These are phyloP conservation scores for Phaffomyces antillensis DNA, from an alignment of 805 yeast genomes.

Conservation along the genomic window DNA sequence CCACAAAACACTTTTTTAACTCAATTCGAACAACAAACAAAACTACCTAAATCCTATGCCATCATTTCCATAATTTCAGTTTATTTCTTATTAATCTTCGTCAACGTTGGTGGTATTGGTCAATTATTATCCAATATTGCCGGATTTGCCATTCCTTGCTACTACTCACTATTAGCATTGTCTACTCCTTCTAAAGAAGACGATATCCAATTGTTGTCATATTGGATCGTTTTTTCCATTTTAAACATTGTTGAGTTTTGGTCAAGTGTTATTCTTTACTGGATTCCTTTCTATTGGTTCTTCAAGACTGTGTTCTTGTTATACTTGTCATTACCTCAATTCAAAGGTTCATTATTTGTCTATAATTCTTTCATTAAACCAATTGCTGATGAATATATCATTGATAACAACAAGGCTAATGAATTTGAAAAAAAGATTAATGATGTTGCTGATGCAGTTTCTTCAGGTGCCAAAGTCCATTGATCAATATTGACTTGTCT, in stretches of 20 bases:
- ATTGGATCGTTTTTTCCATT: slow-evolving; percentile 97
- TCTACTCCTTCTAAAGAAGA: slow-evolving; percentile 62
- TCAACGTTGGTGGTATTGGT: slow-evolving; percentile 93
- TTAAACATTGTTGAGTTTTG: slow-evolving; percentile 92
- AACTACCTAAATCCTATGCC: slow-evolving; percentile 79
- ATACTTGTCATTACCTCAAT: slow-evolving; percentile 81
- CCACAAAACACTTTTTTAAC: slow-evolving; percentile 15
- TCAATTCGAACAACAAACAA: slow-evolving; percentile 22
- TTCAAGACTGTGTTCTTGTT: slow-evolving; percentile 83
- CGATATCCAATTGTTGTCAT: slow-evolving; percentile 84
- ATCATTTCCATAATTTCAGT: slow-evolving; percentile 55
- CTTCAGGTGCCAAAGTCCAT: slow-evolving; percentile 16
- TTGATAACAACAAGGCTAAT: slow-evolving; percentile 20
- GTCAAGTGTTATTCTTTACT: slow-evolving; percentile 86
- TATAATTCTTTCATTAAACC: slow-evolving; percentile 67
- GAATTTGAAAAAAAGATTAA: slow-evolving; percentile 26
- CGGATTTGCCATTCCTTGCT: slow-evolving; percentile 86
- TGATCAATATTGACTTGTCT: too few relatives aligned
- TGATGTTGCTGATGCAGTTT: slow-evolving; percentile 25
- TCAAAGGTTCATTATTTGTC: slow-evolving; percentile 77
- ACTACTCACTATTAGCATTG: slow-evolving; percentile 78
- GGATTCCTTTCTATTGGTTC: slow-evolving; percentile 96
- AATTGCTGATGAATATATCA: slow-evolving; percentile 32
- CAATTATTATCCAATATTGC: slow-evolving; percentile 89
- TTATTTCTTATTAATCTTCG: slow-evolving; percentile 73